Percentiles rank a stretch among this genome's conserved stretches.
Evolutionary conservation across 2,329 filamentous ascomycete species (phyloP).

Genomic region (Cladophialophora carrionii): DNA sequence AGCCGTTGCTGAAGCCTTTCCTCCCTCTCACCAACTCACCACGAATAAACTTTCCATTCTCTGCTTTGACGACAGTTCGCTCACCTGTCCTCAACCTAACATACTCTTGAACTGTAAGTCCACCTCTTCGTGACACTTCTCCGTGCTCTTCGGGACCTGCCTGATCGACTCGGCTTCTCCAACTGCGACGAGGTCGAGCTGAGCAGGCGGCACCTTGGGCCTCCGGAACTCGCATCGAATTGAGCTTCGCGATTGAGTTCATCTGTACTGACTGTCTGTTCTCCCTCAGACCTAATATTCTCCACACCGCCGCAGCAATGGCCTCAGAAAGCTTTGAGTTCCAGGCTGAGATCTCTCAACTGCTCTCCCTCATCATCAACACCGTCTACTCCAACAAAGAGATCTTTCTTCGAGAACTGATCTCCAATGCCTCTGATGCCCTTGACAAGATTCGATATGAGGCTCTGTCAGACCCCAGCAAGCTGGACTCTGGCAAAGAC

Average conservation of each 20-base stretch:
- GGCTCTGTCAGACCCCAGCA: constrained; percentile 92
- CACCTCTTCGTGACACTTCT: neutral
- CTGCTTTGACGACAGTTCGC: constrained; percentile 6
- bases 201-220: neutral
- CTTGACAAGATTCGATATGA: constrained; percentile 99
- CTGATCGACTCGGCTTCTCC: neutral
- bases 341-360: constrained; percentile 99
- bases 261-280: constrained; percentile 16
- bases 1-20: constrained; percentile 12
- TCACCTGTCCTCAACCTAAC: constrained; percentile 6
- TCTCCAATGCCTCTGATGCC: constrained; percentile 98
- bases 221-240: neutral
- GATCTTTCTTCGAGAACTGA: constrained; percentile 97
- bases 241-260: neutral
- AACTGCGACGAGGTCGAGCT: neutral
- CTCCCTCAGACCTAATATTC: constrained; percentile 25
- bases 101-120: constrained; percentile 7
- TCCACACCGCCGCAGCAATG: constrained; percentile 64
- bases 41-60: constrained; percentile 12
- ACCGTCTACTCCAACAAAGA: constrained; percentile 99
- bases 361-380: constrained; percentile 99
- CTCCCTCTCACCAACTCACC: constrained; percentile 5
- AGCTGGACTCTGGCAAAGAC: constrained; percentile 97
- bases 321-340: constrained; percentile 96
- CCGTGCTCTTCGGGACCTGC: neutral